Base-by-base conservation (phyloP, 1,284 basidiomycete genomes). In the Vanrija sp. region DNA sequence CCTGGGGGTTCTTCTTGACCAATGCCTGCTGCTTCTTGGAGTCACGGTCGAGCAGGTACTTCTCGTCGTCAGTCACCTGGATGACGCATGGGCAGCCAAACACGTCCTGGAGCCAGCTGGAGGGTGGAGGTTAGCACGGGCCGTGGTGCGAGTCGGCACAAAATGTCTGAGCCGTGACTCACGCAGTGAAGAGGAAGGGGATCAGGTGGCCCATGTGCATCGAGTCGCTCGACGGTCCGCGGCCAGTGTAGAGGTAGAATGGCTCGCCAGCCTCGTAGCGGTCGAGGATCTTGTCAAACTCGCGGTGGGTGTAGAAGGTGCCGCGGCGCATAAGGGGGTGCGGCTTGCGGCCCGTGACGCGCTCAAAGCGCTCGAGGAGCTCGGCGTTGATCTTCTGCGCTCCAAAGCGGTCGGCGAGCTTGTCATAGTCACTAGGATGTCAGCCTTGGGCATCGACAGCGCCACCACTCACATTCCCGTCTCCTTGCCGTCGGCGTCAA, bases 201-300 rank as follows among this genome's bases (percentile, higher is more conserved):
- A 98, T 87, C 85, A 96, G 88, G 73, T 99, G 96, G 23, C 96
- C 96, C 60, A 98, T 80, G 79, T 99, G 96, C 89, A 99, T 91
- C 68, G 91, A 96, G 73, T 91, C 91, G 64, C 90, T 95, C 65
- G 89, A 93, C 18, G 96, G 96, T 12, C 96, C 96, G 55, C 96
- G 85, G 38, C 96, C 96, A 0, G 96, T 99, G 78, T 99, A 99
- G 63, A 99, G 80, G 80, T 91, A 99, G 80, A 98, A 98, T 6
- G 94, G 95, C 77, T 98, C 96, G 18, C 89, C 87, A 74, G 96
- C 88, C 78, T 98, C 95, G 76, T 91, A 98, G 49, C 93, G 86
- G 76, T 96, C 92, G 52, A 99, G 80, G 57, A 98, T 97, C 67
- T 85, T 84, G 78, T 95, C 87, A 65, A 99, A 86, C 58, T 98